A percentile compares a stretch with the other conserved stretches of the same genome.
phyloP scores from a whole-genome alignment of 164 flowering plant genomes.

The Annona cherimola region DNA sequence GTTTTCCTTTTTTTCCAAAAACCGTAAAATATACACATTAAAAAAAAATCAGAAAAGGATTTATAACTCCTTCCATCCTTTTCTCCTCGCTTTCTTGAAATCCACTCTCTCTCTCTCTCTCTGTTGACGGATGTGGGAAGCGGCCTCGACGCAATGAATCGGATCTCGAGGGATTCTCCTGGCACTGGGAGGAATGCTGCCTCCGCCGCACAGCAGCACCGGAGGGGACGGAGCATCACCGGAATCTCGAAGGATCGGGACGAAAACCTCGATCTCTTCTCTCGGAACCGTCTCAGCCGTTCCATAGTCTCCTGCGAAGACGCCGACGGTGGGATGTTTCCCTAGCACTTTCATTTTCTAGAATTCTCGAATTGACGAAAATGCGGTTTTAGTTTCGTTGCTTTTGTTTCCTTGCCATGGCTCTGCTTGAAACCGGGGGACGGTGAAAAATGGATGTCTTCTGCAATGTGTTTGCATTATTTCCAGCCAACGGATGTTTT shows the following conservation, averaged over 20 bases:
- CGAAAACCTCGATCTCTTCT: constrained; percentile 76
- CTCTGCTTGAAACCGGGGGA: neutral
- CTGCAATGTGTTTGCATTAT: neutral
- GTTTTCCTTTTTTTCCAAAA: no score
- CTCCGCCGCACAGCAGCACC: constrained; percentile 16
- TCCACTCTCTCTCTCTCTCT: no score
- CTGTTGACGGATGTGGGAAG: neutral
- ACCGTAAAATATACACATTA: no score
- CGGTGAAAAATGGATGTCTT: neutral
- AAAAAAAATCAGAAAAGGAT: no score
- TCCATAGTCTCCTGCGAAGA: constrained; percentile 53
- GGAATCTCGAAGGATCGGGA: constrained; percentile 31
- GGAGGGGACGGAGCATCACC: constrained; percentile 46
- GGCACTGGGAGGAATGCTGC: constrained; percentile 28
- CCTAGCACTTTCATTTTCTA: neutral
- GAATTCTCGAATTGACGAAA: neutral
- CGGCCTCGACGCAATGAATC: constrained; percentile 26
- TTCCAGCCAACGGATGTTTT: neutral
- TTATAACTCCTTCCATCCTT: no score
- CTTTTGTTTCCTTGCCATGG: neutral
- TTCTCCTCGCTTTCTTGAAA: no score
- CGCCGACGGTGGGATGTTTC: constrained; percentile 43
- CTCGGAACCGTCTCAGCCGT: constrained; percentile 50
- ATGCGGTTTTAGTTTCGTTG: neutral
- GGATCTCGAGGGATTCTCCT: constrained; percentile 37